Base-by-base conservation (phyloP, 2,329 filamentous ascomycete species). In the Xylariaceae sp. region DNA sequence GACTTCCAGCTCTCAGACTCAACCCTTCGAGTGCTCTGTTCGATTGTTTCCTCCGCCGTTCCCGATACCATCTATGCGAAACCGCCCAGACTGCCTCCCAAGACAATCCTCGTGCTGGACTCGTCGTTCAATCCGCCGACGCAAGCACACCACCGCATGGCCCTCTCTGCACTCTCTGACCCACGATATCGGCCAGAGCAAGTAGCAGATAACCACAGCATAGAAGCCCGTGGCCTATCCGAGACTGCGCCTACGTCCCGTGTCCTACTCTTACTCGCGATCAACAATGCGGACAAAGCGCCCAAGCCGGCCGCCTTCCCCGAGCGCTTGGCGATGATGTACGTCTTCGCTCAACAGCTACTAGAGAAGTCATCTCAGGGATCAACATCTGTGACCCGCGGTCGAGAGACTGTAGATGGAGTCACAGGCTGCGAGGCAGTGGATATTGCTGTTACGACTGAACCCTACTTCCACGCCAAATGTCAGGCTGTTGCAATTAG, bases 381-480 rank as follows among this genome's bases (percentile, higher is more conserved):
- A 33, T 2, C 4, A 0, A 18, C 9, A 6, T 31, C 6, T 0
- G 44, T 40, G 9, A 19, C n/a, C 3, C 18, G 14, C 18, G 10
- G 7, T 13, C 11, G 43, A 14, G 19, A 33, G 41, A 16, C 14
- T n/a, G 12, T 17, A 2, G 47, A 14, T 2, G 34, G 16, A 7
- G 18, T 12, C 33, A 41, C 31, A 22, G 40, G 19, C 9, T 55
- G 54, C 39, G 55, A 68, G 0, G 68, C 71, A 28, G 70, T 85
- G 5, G 88, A 92, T 59, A 78, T 93, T 36, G 88, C 78, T 1
- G 76, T 94, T 1, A 90, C 87, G 0, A 87, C 80, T 34, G 76
- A 81, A 61, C 86, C 89, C 0, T 91, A 86, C 65, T 94, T 93
- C 62, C 82, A 83, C 52, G 84, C 86, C 63, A 93, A 93, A 71